Evolutionary conservation across 1,284 basidiomycete species (phyloP).

Genomic region (Irpex rosettiformis): DNA sequence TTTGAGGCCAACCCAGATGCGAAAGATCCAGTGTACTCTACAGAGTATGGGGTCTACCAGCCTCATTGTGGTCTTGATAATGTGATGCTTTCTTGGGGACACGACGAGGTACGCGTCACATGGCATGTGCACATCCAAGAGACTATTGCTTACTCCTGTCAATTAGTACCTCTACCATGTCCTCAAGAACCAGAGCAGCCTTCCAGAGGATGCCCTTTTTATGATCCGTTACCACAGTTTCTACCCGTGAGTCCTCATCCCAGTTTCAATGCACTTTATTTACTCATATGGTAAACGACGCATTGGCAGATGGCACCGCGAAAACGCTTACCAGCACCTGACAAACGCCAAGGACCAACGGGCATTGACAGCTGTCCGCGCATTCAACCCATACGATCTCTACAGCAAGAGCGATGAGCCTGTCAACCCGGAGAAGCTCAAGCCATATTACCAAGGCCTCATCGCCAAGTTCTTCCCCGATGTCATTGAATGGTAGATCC

Average conservation of each 20-base stretch:
- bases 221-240: slow-evolving; percentile 96
- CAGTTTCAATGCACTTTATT: too few relatives aligned
- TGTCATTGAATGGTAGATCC: slow-evolving; percentile 70
- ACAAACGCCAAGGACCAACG: slow-evolving; percentile 64
- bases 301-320: slow-evolving; percentile 81
- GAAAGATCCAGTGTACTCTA: slow-evolving; percentile 67
- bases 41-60: slow-evolving; percentile 83
- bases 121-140: slow-evolving; percentile 10
- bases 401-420: slow-evolving; percentile 85
- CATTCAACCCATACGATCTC: slow-evolving; percentile 88
- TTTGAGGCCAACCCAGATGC: slow-evolving; percentile 79
- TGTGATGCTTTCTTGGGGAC: slow-evolving; percentile 89
- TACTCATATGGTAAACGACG: too few relatives aligned
- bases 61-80: slow-evolving; percentile 85
- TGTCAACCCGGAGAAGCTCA: slow-evolving; percentile 58
- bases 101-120: slow-evolving; percentile 65
- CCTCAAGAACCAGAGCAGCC: slow-evolving; percentile 72
- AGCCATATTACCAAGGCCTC: slow-evolving; percentile 79
- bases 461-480: slow-evolving; percentile 86
- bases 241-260: slow-evolving; percentile 60
- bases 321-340: slow-evolving; percentile 78
- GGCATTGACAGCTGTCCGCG: slow-evolving; percentile 64
- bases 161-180: slow-evolving; percentile 73
- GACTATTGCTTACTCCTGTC: slow-evolving; percentile 4
- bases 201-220: slow-evolving; percentile 79